Evolutionary conservation across 805 yeast genomes (phyloP), one percentile per base, ranked within the genome.

Genomic region (Candida ficus): DNA sequence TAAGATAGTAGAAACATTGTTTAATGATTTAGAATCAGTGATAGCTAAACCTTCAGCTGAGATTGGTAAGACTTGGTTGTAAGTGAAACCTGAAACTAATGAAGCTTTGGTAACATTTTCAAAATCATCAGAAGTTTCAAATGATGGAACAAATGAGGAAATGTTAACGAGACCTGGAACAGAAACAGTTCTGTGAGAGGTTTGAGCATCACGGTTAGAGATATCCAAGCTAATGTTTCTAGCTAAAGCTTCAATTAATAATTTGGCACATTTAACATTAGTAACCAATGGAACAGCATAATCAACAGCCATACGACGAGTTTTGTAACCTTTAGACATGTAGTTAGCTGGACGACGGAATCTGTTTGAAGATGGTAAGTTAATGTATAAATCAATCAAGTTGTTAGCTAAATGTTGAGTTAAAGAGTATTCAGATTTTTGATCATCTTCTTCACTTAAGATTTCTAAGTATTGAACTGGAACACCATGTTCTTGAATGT

Each of bases 291-390:
- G 99, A 61, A 93, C 89, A 38, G 97, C 90, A 64, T 86, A 95
- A 68, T 93, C 99, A 51, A 93, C 97, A 53, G 99, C 99, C 98
- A 93, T 86, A 74, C 99, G 93, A 76, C 99, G 95, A 34, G 98
- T 87, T 66, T 78, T 81, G 75, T 93, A 93, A 63, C 99, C 99
- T 70, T 86, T 89, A 22, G 96, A 87, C 75, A 93, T 88, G 69
- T 93, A 93, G 47, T 91, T 84, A 41, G 99, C 97, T 46, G 99
- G 99, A 68, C 99, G 87, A 64, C 99, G 85, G 80, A 87, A 93
- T 62, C 96, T 77, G 75, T 93, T 93, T 35, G 95, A 73, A 47
- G 98, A 90, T 46, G 99, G 99, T 71, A 93, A 72, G 71, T 93
- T 93, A 69, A 93, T 83, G 75, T 93, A 93, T 61, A 93, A 70